Percentiles rank a stretch among this genome's conserved stretches.
These are phyloP conservation scores for Pseudoturritis turrita DNA, from an alignment of 345 rosid genomes.

Conservation along the genomic window DNA sequence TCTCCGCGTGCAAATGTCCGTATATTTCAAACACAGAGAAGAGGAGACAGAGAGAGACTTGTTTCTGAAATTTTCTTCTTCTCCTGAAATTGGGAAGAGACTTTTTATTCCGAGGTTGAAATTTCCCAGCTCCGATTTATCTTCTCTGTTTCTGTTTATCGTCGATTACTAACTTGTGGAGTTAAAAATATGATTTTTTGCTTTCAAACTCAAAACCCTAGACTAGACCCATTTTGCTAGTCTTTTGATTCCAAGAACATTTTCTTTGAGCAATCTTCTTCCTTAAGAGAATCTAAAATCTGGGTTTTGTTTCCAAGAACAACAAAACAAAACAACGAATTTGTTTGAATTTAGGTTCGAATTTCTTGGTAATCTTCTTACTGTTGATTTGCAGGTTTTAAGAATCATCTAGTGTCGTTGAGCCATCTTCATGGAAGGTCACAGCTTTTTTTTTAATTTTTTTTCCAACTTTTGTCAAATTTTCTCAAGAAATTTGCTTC, in stretches of 20 bases:
- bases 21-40: slow-evolving; percentile 26
- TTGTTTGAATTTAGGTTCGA: neutral
- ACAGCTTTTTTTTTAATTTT: neutral
- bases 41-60: neutral
- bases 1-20: slow-evolving; percentile 29
- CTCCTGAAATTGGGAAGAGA: neutral
- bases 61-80: neutral
- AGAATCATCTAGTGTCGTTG: neutral
- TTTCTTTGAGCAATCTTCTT: neutral
- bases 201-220: slow-evolving; percentile 4
- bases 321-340: neutral
- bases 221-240: neutral
- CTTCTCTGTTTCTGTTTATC: neutral
- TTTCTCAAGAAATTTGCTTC: neutral
- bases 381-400: slow-evolving; percentile 20
- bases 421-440: slow-evolving; percentile 20
- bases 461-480: neutral
- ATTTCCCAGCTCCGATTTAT: neutral
- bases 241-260: neutral
- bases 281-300: neutral
- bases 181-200: too few species aligned
- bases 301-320: neutral
- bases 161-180: neutral
- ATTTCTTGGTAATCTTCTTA: neutral
- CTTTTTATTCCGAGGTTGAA: neutral